Evolutionary conservation across 106 monocot genomes (phyloP).

Genomic region (Dactylorhiza incarnata): DNA sequence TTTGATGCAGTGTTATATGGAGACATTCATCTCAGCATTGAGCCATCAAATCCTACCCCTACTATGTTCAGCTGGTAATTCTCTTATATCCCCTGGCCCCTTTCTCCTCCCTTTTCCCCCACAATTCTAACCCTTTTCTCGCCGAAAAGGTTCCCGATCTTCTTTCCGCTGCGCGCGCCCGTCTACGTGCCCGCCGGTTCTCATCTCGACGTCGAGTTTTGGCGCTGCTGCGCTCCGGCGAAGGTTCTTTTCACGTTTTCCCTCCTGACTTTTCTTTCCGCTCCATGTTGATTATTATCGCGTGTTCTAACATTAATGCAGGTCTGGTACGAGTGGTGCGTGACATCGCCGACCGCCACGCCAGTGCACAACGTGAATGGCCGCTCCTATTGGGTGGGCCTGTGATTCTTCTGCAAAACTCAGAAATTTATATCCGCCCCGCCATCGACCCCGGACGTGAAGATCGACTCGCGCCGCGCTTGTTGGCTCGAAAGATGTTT

Average conservation of each 20-base stretch:
- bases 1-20: constrained; percentile 72
- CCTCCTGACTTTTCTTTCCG: background rate
- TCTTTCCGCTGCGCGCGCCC: constrained; percentile 75
- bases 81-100: background rate
- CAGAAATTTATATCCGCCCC: too few species aligned
- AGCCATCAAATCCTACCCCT: constrained; percentile 76
- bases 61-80: constrained; percentile 95
- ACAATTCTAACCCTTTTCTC: background rate
- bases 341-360: constrained; percentile 29
- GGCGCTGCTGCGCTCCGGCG: constrained; percentile 64
- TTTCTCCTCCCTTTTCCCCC: background rate
- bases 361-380: constrained; percentile 49
- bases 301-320: constrained; percentile 4
- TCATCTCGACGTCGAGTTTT: constrained; percentile 67
- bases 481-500: too few species aligned
- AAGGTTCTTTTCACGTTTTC: constrained; percentile 41
- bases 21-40: constrained; percentile 93
- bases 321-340: constrained; percentile 75
- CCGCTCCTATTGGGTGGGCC: constrained; percentile 61
- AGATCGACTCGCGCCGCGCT: too few species aligned
- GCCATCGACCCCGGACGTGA: too few species aligned
- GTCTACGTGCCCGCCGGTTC: constrained; percentile 39
- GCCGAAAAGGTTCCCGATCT: constrained; percentile 74
- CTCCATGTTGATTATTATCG: background rate
- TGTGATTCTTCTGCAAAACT: too few species aligned